These are phyloP conservation scores for Aspergillus transmontanensis DNA, from an alignment of 2,329 filamentous ascomycete genomes.

Conservation along the genomic window DNA sequence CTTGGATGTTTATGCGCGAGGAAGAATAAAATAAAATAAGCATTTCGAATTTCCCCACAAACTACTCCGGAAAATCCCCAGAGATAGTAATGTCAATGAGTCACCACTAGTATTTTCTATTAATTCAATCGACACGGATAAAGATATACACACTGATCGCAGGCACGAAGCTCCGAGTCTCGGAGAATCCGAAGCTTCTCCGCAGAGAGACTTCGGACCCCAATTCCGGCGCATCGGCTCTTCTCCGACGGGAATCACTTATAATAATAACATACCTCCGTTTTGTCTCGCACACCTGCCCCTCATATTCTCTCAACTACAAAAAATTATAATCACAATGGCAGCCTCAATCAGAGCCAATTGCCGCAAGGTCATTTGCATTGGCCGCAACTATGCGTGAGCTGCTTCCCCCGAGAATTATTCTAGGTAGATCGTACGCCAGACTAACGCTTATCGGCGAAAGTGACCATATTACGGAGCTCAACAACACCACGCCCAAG, in stretches of 20 bases:
- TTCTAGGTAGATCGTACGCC: neutral
- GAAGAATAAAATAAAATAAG: neutral
- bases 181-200: conserved; percentile 27
- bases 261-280: conserved; percentile 6
- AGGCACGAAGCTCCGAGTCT: conserved; percentile 19
- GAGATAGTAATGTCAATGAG: neutral
- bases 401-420: conserved; percentile 33
- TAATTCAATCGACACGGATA: neutral
- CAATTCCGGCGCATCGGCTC: conserved; percentile 20
- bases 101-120: neutral
- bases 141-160: neutral
- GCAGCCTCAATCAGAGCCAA: conserved; percentile 53
- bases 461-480: conserved; percentile 93
- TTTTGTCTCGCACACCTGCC: neutral
- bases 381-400: conserved; percentile 94
- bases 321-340: conserved; percentile 21
- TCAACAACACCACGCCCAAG: conserved; percentile 83
- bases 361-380: conserved; percentile 80
- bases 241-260: conserved; percentile 5
- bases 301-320: conserved; percentile 2
- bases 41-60: neutral
- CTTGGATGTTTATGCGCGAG: too few relatives aligned
- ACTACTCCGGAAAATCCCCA: neutral
- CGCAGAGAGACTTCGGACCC: conserved; percentile 26
- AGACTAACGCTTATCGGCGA: conserved; percentile 14